Base-by-base conservation (phyloP, 805 yeast genomes). In the Teunomyces gatunensis region DNA sequence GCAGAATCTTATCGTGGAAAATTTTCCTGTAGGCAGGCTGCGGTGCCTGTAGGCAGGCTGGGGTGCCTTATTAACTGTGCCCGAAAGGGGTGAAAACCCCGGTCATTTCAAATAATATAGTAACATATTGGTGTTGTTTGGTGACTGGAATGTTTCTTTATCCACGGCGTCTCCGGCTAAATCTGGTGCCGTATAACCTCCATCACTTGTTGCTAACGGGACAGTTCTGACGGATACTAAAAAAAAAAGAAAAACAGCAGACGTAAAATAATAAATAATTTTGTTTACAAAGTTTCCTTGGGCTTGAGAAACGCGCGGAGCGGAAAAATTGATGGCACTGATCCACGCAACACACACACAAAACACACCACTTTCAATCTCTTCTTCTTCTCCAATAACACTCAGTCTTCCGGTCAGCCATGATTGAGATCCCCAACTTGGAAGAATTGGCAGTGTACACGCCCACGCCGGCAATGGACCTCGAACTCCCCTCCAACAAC, bases 391-490 rank as follows among this genome's bases (percentile, higher is more conserved):
- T 13, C 10, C 9, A 13, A 17, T 6, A 37, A 23, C 28, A 23
- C 2, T 6, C 11, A 12, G 6, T 5, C 11, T 5, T 11, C 18
- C 23, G 20, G 20, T 37, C 40, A 37, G 40, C 42, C 37, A 73
- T 73, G 78, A 73, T 73, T 47, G 77, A 73, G 51, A 73, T 73
- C 32, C 78, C 78, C 6, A 71, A 69, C 51, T 61, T 73, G 52
- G 74, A 69, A 30, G 69, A 67, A 20, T 45, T 56, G 48, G 45
- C 54, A 34, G 46, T 47, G 27, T 46, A 54, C 35, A 34, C 60
- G 28, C 47, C 47, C 33, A 34, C 59, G 23, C 48, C 47, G 15
- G 37, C 23, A n/a, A 28, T 33, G 45, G 45, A 40, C 23, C 25
- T n/a, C 51, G 56, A 13, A 47, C 37, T 18, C 59, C 49, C 39